Evolutionary conservation across 306 rosid species (phyloP).

Genomic region (Abrus pulchellus): DNA sequence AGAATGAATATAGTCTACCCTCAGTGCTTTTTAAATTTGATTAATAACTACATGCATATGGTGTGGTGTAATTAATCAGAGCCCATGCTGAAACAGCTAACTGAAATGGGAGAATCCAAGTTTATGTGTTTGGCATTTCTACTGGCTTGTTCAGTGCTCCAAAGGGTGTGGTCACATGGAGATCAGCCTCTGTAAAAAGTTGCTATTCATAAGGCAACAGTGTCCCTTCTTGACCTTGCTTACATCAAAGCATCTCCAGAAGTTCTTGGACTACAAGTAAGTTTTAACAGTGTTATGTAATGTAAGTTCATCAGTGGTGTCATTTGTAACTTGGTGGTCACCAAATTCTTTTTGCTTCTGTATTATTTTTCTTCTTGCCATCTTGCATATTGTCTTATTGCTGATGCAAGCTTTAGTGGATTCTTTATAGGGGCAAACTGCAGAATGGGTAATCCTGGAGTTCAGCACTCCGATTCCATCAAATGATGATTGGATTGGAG

Average conservation of each 20-base stretch:
- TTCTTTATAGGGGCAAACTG: constrained; percentile 65
- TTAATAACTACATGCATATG: neutral
- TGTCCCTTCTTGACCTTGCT: constrained; percentile 66
- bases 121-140: constrained; percentile 52
- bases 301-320: constrained; percentile 11
- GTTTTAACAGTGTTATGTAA: constrained; percentile 27
- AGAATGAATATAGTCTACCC: neutral
- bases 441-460: constrained; percentile 72
- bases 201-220: constrained; percentile 60
- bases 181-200: constrained; percentile 78
- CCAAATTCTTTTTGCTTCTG: neutral
- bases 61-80: constrained; percentile 34
- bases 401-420: constrained; percentile 38
- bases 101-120: constrained; percentile 55
- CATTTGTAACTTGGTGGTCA: constrained; percentile 7
- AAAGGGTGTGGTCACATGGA: constrained; percentile 64
- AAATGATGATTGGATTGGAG: constrained; percentile 88
- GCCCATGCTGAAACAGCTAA: neutral
- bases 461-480: constrained; percentile 76
- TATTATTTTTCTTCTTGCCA: neutral
- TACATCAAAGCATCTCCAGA: constrained; percentile 64
- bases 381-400: neutral
- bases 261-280: constrained; percentile 74
- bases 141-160: constrained; percentile 55
- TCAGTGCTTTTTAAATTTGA: constrained; percentile 3